Conservation (phyloP, 176 grass and related monocot species). For the Aegilops speltoides region DNA sequence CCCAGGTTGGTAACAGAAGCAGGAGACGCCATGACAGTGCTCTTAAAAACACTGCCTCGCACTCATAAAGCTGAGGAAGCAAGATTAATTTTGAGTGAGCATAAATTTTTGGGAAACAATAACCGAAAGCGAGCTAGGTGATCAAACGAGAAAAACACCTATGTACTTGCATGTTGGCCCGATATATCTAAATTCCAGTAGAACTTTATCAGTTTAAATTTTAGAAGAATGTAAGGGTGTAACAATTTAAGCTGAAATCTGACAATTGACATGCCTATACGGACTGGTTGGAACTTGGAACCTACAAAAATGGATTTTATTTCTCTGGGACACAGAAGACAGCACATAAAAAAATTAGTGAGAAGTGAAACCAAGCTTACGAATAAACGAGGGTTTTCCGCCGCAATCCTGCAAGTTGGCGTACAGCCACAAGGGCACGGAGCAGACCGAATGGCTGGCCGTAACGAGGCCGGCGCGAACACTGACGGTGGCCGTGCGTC, state of each 20-base stretch:
- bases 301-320: neutral
- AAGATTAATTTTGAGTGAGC: constrained; percentile 16
- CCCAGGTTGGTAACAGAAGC: constrained; percentile 77
- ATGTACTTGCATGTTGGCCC: neutral
- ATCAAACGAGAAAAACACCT: neutral
- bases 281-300: neutral
- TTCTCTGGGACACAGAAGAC: neutral
- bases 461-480: neutral
- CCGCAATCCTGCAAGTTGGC: neutral
- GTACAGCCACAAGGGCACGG: neutral
- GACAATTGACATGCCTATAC: neutral
- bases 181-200: neutral
- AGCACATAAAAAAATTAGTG: neutral
- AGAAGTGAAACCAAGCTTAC: neutral
- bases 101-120: neutral
- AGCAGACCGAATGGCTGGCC: neutral
- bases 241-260: neutral
- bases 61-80: constrained; percentile 39
- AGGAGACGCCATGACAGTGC: constrained; percentile 69
- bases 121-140: neutral
- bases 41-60: constrained; percentile 31
- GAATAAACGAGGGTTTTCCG: neutral
- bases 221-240: neutral
- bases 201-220: neutral
- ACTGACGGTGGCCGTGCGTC: neutral